Base-by-base conservation (phyloP, 169 alveolate species). In the Eimeria necatrix region DNA sequence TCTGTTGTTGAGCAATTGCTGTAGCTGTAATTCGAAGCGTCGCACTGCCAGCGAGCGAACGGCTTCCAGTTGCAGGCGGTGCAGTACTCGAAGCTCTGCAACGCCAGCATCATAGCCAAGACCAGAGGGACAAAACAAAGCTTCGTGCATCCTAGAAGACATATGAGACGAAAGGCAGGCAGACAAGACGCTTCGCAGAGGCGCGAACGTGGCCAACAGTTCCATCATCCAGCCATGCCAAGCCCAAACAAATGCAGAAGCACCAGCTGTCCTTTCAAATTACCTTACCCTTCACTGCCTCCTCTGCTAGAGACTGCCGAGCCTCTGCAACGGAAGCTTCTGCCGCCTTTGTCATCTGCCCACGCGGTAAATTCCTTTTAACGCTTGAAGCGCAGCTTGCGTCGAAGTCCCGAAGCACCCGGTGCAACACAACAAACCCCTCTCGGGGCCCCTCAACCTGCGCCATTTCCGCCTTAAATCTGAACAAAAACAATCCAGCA, bases 41-140 rank as follows among this genome's bases (percentile, higher is more conserved):
- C 68, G 68, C n/a, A 32, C 61, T 4, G 87, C 18, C 68, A 78
- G 68, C 60, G 60, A n/a, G 32, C 87, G 87, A 12, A 78, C 32
- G 22, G 87, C 87, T 61, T 78, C 87, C 61, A 78, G 87, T 46
- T 78, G 87, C 61, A 78, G 68, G 87, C 64, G 87, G 87, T 78
- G 46, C 20, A 78, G 87, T 61, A 12, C 4, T 16, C 59, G 64
- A 5, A 78, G 64, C 68, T 78, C 87, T 78, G 64, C 52, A 73
- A 51, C 12, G 20, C 16, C 16, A n/a, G 22, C 73, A 61, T 16
- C 51, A 22, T 7, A 71, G 83, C 83, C 18, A 32, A n/a, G 7
- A 71, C 51, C 83, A 18, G 52, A 71, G 41, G 83, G 5, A 71
- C 52, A n/a, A 61, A 61, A 61, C 24, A 32, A 2, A 32, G 41